These are phyloP conservation scores for Penicillium cataractarum DNA, from an alignment of 495 filamentous ascomycete genomes.

Conservation along the genomic window DNA sequence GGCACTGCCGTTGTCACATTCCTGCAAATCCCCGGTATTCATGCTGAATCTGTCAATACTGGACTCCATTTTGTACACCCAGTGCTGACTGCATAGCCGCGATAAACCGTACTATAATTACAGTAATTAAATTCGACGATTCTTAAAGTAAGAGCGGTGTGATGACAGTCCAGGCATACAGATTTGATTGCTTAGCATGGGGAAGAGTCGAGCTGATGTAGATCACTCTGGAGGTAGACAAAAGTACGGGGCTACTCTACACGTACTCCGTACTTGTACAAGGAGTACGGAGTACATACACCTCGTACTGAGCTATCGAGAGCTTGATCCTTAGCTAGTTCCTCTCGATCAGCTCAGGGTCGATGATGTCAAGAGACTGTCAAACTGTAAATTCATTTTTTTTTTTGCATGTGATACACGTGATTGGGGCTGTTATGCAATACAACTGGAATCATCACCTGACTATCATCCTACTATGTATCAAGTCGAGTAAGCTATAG, in stretches of 20 bases:
- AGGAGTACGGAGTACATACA: no score
- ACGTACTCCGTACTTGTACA: not conserved
- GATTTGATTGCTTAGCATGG: not conserved
- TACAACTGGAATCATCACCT: not conserved
- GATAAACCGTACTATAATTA: no score
- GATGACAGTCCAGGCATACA: not conserved
- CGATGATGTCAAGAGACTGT: constrained; percentile 21
- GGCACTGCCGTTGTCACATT: constrained; percentile 21
- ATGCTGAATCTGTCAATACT: not conserved
- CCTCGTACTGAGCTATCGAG: not conserved
- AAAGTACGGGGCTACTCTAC: not conserved
- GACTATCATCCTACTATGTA: not conserved
- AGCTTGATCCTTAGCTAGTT: not conserved
- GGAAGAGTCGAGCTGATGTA: not conserved
- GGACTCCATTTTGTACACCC: not conserved
- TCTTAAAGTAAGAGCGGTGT: not conserved
- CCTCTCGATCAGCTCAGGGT: not conserved
- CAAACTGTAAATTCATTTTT: not conserved
- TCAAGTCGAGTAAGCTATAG: not conserved
- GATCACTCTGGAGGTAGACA: not conserved
- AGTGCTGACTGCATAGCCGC: not conserved
- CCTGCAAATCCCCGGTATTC: constrained; percentile 14
- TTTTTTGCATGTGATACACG: constrained; percentile 25
- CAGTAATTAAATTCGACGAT: not conserved
- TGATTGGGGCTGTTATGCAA: constrained; percentile 5